phyloP scores from a whole-genome alignment of 1,139 yeast genomes.

The Kodamaea suecica region DNA sequence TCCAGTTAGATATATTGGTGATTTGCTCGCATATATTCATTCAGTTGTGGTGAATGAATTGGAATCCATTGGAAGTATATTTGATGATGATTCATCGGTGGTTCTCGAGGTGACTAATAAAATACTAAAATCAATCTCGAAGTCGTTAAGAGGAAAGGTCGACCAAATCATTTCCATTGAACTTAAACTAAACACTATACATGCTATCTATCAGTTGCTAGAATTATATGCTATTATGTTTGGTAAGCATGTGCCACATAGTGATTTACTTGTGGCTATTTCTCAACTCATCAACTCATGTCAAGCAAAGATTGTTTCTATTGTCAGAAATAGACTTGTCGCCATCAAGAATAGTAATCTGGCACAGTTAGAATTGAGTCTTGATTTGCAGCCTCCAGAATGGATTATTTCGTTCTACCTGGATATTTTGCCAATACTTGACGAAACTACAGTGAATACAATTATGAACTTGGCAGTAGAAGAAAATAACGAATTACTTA shows the following conservation, averaged over 20 bases:
- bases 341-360: conserved; percentile 39
- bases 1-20: conserved; percentile 80
- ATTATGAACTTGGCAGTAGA: conserved; percentile 37
- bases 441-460: conserved; percentile 35
- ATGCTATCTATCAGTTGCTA: conserved; percentile 60
- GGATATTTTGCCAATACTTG: conserved; percentile 50
- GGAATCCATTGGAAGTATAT: conserved; percentile 59
- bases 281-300: conserved; percentile 27
- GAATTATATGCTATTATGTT: conserved; percentile 72
- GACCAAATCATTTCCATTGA: conserved; percentile 72
- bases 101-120: conserved; percentile 21
- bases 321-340: conserved; percentile 41
- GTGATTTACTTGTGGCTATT: conserved; percentile 24
- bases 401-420: conserved; percentile 63
- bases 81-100: conserved; percentile 18
- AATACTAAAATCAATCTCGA: conserved; percentile 47
- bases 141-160: conserved; percentile 46
- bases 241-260: conserved; percentile 35
- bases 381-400: conserved; percentile 65
- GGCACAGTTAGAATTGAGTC: conserved; percentile 41
- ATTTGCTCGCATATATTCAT: conserved; percentile 84
- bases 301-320: conserved; percentile 39
- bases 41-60: conserved; percentile 85
- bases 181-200: conserved; percentile 50
- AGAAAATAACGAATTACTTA: conserved; percentile 31